Conservation (phyloP, 2,329 filamentous ascomycete genomes). For the Neonectria faginata region DNA sequence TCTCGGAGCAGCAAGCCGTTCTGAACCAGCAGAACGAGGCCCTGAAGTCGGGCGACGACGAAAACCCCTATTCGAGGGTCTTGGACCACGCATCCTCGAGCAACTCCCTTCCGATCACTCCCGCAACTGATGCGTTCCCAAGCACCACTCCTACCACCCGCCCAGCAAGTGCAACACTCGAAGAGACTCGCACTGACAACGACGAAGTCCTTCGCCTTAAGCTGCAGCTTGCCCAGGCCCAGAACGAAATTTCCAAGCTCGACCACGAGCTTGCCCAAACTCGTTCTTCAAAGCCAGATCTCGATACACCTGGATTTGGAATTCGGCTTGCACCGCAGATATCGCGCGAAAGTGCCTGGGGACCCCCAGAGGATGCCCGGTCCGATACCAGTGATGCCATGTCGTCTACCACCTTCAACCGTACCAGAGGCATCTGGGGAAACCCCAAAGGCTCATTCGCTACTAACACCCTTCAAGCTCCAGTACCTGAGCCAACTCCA, state of each 20-base stretch:
- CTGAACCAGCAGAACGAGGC: constrained; percentile 69
- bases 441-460: constrained; percentile 58
- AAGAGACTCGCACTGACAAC: constrained; percentile 55
- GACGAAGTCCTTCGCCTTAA: constrained; percentile 77
- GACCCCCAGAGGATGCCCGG: constrained; percentile 63
- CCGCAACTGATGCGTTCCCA: constrained; percentile 67
- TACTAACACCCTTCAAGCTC: constrained; percentile 50
- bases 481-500: constrained; percentile 52
- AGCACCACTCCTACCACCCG: constrained; percentile 62
- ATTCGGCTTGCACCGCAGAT: constrained; percentile 36
- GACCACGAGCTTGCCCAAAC: constrained; percentile 77
- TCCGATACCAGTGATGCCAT: constrained; percentile 69
- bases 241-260: constrained; percentile 76
- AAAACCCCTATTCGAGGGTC: constrained; percentile 48
- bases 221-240: constrained; percentile 76
- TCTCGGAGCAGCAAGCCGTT: constrained; percentile 77
- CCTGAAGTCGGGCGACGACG: constrained; percentile 58
- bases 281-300: constrained; percentile 68
- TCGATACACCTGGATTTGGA: constrained; percentile 40
- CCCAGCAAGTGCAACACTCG: constrained; percentile 63
- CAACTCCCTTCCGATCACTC: constrained; percentile 72
- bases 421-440: constrained; percentile 68
- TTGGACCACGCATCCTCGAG: constrained; percentile 64
- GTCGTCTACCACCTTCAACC: constrained; percentile 63
- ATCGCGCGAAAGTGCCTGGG: constrained; percentile 63